Base-by-base conservation (phyloP, 352 stramenopile species). In the Phytophthora agathidicida region DNA sequence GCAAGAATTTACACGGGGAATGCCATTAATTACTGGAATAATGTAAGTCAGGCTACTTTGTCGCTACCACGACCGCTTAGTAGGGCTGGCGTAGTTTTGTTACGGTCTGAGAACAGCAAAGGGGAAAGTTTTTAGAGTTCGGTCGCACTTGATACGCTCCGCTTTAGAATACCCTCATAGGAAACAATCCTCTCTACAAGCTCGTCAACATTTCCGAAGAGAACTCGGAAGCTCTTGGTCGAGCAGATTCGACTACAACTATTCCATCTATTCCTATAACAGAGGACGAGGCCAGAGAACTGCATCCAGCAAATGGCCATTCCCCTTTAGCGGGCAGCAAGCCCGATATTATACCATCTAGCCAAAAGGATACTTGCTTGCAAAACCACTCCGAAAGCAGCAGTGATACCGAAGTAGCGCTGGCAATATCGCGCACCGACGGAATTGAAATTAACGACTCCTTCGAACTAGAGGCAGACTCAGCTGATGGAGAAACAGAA, bases 1-100 rank as follows among this genome's bases (percentile, higher is more conserved):
- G 0, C 55, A 64, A 30, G 55, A 53, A 9, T 65, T 65, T 46
- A 52, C 55, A 2, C 31, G 38, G 2, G 38, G 55, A 58, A 65
- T 14, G 7, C 55, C 3, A 36, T 65, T 2, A 52, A 58, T 11
- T 58, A 65, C 14, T 65, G 55, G 45, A 58, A 65, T 35, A 3
- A 44, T 27, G 30, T 27, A 3, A 1, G 9, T 17, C n/a, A 54
- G 8, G 33, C 44, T 3, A 26, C 23, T 3, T 26, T 22, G 27
- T 32, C 1, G 16, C 30, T 64, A 1, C 44, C 54, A 5, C 13
- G 44, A 11, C 43, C 54, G 7, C 14, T 63, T 0, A 20, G 4
- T 2, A 28, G 50, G 10, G 47, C 36, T 23, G 36, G 37, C 14
- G 20, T 57, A 2, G 6, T 51, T 7, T 20, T 46, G 7, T 7